Evolutionary conservation across 345 rosid species (phyloP).

Genomic region (Syzygium aqueum): DNA sequence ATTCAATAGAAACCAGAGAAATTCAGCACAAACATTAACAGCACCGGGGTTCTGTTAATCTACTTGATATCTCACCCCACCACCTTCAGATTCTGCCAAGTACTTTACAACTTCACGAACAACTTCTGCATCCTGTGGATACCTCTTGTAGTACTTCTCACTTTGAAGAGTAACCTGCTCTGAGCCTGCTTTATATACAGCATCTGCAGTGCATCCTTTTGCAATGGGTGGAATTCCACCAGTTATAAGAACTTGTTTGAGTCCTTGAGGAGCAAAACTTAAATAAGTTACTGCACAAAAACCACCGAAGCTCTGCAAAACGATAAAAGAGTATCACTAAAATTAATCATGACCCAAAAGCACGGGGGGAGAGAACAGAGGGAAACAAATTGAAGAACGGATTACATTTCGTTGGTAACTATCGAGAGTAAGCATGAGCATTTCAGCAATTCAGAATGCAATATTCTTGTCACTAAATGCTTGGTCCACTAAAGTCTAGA

Average conservation of each 20-base stretch:
- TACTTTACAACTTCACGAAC: conserved; percentile 51
- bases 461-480: background rate
- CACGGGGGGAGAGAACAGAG: background rate
- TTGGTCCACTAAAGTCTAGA: background rate
- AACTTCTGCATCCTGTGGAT: conserved; percentile 69
- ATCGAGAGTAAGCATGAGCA: background rate
- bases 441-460: background rate
- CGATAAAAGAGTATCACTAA: background rate
- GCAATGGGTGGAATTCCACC: conserved; percentile 91
- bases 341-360: background rate
- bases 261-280: conserved; percentile 86
- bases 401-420: background rate
- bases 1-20: background rate
- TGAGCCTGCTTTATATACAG: conserved; percentile 50
- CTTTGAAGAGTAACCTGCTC: conserved; percentile 57
- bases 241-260: conserved; percentile 80
- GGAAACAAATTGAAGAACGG: background rate
- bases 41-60: background rate
- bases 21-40: background rate
- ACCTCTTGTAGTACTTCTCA: conserved; percentile 84
- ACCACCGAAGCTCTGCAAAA: conserved; percentile 83
- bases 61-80: conserved; percentile 47
- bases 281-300: conserved; percentile 86
- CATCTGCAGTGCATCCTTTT: conserved; percentile 62
- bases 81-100: conserved; percentile 75